Percentiles rank a stretch among this genome's conserved stretches.
Conservation (phyloP, 768 basidiomycete genomes). For the Leccinum subgranulosum region DNA sequence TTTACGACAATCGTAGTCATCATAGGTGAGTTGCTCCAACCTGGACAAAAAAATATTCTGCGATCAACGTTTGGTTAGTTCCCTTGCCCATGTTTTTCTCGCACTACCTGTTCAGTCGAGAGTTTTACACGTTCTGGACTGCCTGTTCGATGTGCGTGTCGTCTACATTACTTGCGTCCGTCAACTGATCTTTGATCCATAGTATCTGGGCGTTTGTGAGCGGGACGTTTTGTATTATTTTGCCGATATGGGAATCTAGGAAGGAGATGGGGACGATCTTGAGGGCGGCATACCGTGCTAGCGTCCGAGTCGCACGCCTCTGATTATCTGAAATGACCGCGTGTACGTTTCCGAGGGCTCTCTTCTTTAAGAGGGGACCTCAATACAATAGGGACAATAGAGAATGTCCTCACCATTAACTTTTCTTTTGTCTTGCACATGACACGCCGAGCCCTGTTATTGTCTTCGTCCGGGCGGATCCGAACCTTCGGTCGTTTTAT, state of each 20-base stretch:
- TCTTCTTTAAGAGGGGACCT: constrained; percentile 2
- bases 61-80: constrained; percentile 18
- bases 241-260: constrained; percentile 37
- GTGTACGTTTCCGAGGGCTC: neutral
- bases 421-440: constrained; percentile 16
- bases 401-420: constrained; percentile 6
- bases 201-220: constrained; percentile 37
- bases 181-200: constrained; percentile 1
- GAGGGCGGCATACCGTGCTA: constrained; percentile 9
- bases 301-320: neutral
- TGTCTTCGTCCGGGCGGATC: constrained; percentile 16
- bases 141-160: constrained; percentile 35
- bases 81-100: constrained; percentile 41
- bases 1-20: constrained; percentile 35
- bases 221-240: constrained; percentile 36
- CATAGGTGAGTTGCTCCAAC: constrained; percentile 23
- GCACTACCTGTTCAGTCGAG: constrained; percentile 33
- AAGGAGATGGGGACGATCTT: constrained; percentile 30
- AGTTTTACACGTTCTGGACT: constrained; percentile 39
- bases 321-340: neutral
- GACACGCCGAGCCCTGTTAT: constrained; percentile 13
- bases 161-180: neutral
- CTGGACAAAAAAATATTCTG: neutral
- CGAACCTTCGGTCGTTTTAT: neutral
- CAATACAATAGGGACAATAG: constrained; percentile 29